Base-by-base conservation (phyloP, 2,329 filamentous ascomycete species). In the Pyrenophora tritici-repentis region DNA sequence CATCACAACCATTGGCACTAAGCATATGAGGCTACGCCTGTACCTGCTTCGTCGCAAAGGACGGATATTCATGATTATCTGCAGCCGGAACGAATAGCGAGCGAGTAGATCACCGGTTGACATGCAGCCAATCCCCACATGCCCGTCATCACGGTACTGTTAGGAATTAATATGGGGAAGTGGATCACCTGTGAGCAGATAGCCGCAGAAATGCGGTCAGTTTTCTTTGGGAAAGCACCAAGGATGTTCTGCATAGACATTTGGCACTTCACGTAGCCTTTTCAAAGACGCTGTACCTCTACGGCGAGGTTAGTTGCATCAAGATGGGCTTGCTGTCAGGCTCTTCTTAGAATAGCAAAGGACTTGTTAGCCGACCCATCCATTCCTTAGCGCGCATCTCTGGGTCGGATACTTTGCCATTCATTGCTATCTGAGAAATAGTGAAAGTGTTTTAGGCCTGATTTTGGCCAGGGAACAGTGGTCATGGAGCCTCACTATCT, bases 181-280 rank as follows among this genome's bases (percentile, higher is more conserved):
- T 39, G 26, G 34, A 42, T 52, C 44, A 14, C 7, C 10, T 41
- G 26, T 18, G 20, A 22, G 33, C 33, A 32, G 7, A 31, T 32
- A 35, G 49, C 44, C 36, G 44, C 38, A 39, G 16, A 36, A 33
- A 10, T 42, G 49, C 34, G 34, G 34, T 48, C 38, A 48, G 44
- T 9, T 39, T 29, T 18, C 12, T 42, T 48, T 38, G 18, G 33
- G 26, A n/a, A 31, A 13, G 35, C 9, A 31, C 12, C 22, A 46
- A 40, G 36, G 29, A 12, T 29, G n/a, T 39, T 26, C 18, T 42
- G 43, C 13, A 29, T 16, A 17, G 9, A 16, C 8, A 18, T 26
- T 51, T 9, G 32, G 42, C 24, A 24, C 24, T 40, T 32, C 6
- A n/a, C 9, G n/a, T 36, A 38, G 22, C 18, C 6, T 10, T 10